Evolutionary conservation across 1,139 yeast genomes (phyloP), one percentile per base, ranked within the genome.

Genomic region (Zygoascus hellenicus): DNA sequence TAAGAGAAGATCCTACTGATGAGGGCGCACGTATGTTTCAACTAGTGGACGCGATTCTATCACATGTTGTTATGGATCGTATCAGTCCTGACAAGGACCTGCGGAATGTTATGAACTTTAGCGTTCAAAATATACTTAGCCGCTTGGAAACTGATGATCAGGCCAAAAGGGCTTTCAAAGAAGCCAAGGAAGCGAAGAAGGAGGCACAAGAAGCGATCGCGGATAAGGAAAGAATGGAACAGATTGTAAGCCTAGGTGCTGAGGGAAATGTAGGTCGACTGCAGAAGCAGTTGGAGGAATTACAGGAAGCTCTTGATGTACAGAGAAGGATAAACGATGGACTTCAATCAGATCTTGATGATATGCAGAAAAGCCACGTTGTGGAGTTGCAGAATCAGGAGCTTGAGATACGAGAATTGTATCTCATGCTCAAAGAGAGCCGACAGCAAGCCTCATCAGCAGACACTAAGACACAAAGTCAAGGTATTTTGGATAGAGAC

Each of bases 101-200:
- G 52, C 87, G 83, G 38, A 76, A 90, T 7, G 86, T 89, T 5
- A 76, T 89, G 58, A 88, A 86, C 45, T 80, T 88, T 55, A 90
- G 96, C 0, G 85, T 92, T 36, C 94, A 88, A 59, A 74, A 83
- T 52, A 72, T 92, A 48, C 75, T 80, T 52, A 80, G 88, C 46
- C 77, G 89, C n/a, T 75, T 90, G 64, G 83, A 83, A 56, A 87
- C 96, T 0, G 98, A 92, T 65, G 96, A 89, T 51, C 85, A 84
- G 64, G 96, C 96, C 16, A 73, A 85, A 47, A 75, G 83, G 49
- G 95, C 96, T 0, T 71, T 84, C 47, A 66, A 76, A 41, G 97
- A 90, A 55, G 81, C 83, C 14, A 81, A 81, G 54, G 81, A 77
- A 28, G 76, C 83, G 39, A 77, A 78, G 42, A 81, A 78, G 57